phyloP scores from a whole-genome alignment of 2,329 filamentous ascomycete genomes.

The Cladophialophora immunda region DNA sequence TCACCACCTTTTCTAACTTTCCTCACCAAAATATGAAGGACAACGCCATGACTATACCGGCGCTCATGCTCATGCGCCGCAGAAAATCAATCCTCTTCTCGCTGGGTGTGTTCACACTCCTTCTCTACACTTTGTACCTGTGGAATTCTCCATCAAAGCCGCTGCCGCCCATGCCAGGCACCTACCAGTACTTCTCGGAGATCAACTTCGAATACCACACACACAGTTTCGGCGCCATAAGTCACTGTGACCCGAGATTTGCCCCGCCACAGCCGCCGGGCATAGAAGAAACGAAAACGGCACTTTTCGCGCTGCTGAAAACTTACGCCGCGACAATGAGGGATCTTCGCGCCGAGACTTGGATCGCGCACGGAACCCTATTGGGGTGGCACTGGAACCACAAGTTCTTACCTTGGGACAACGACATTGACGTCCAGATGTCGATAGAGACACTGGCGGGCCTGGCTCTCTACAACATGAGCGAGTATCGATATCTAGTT shows the following conservation, averaged over 20 bases:
- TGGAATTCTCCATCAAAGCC: neutral
- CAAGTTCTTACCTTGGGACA: constrained; percentile 34
- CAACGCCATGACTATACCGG: neutral
- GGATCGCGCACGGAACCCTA: constrained; percentile 31
- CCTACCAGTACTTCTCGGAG: constrained; percentile 32
- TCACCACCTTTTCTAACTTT: neutral
- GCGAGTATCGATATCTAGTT: constrained; percentile 13
- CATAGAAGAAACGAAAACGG: constrained; percentile 18
- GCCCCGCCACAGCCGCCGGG: constrained; percentile 15
- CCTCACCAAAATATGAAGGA: too few relatives aligned
- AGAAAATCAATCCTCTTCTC: constrained; percentile 7
- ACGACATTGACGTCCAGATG: constrained; percentile 33
- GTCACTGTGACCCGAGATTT: constrained; percentile 27
- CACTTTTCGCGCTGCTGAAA: constrained; percentile 20
- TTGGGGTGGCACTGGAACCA: constrained; percentile 35
- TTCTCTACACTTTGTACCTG: constrained; percentile 6
- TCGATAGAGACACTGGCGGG: constrained; percentile 16
- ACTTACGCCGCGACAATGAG: constrained; percentile 24
- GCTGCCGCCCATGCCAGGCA: constrained; percentile 25
- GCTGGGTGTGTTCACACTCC: neutral
- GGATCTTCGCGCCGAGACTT: constrained; percentile 28
- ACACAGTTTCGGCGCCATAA: constrained; percentile 27
- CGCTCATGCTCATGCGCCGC: neutral
- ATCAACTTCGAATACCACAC: constrained; percentile 27
- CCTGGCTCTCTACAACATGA: constrained; percentile 26